These are phyloP conservation scores for Yarrowia sp. DNA, from an alignment of 805 yeast genomes.

Conservation along the genomic window DNA sequence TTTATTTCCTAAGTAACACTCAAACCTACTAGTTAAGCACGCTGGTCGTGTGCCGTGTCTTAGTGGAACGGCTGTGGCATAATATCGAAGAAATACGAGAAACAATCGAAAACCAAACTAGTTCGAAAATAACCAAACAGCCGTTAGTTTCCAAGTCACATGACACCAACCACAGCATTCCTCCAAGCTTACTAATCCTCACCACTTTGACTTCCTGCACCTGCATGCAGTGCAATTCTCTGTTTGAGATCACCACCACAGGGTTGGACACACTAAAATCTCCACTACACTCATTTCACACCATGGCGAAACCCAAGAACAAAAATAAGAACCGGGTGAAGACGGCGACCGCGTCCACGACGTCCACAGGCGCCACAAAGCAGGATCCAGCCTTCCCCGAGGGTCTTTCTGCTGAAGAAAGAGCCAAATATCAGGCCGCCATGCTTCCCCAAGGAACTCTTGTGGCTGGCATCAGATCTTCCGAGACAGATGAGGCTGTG, in stretches of 20 bases:
- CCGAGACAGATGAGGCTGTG: background rate
- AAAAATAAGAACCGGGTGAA: slow-evolving; percentile 36
- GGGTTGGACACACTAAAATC: slow-evolving; percentile 1
- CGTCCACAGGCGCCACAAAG: background rate
- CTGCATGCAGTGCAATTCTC: slow-evolving; percentile 28
- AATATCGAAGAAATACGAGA: background rate
- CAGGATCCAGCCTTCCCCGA: slow-evolving; percentile 2
- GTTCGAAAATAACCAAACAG: too few species aligned
- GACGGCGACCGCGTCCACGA: background rate
- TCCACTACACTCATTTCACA: background rate
- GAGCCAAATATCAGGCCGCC: slow-evolving; percentile 23
- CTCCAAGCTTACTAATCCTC: background rate
- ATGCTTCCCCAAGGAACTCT: slow-evolving; percentile 11
- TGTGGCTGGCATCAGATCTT: slow-evolving; percentile 10
- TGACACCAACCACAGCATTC: background rate
- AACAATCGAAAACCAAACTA: too few species aligned
- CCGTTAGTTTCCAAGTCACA: background rate
- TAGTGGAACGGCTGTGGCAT: background rate
- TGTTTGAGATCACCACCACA: slow-evolving; percentile 17
- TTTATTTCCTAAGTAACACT: too few species aligned
- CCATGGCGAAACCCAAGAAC: slow-evolving; percentile 37
- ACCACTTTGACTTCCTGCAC: background rate
- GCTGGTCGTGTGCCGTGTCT: background rate
- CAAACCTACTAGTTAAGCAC: too few species aligned
- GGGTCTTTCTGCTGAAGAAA: slow-evolving; percentile 30